Conservation (phyloP, 306 rosid genomes). For the Dalbergia cochinchinensis region DNA sequence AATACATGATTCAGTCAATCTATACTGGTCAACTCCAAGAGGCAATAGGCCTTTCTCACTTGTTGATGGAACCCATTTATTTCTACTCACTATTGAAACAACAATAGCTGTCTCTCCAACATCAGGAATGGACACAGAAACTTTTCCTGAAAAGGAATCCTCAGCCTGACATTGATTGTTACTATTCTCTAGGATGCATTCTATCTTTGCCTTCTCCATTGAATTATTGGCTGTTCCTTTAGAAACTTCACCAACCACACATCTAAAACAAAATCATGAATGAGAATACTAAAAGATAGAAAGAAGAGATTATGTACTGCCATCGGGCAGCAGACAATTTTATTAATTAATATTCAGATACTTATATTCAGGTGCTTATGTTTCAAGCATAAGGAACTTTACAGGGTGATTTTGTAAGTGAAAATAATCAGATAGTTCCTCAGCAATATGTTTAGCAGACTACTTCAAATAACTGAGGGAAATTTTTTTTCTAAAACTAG, state of each 20-base stretch:
- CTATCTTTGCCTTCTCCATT: slow-evolving; percentile 45
- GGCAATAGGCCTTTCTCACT: slow-evolving; percentile 51
- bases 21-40: slow-evolving; percentile 58
- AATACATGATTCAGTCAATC: slow-evolving; percentile 56
- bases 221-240: slow-evolving; percentile 57
- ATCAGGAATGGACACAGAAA: slow-evolving; percentile 89
- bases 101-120: slow-evolving; percentile 93
- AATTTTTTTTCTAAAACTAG: neutral
- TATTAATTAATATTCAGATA: slow-evolving; percentile 26
- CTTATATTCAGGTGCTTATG: too few relatives aligned
- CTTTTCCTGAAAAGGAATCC: slow-evolving; percentile 69
- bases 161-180: slow-evolving; percentile 52
- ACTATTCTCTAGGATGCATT: slow-evolving; percentile 48
- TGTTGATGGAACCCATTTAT: slow-evolving; percentile 55
- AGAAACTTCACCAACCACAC: slow-evolving; percentile 62
- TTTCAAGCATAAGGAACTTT: slow-evolving; percentile 40
- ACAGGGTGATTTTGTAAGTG: slow-evolving; percentile 23
- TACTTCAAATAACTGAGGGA: neutral
- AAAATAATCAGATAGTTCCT: slow-evolving; percentile 13
- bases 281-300: slow-evolving; percentile 43
- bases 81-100: slow-evolving; percentile 79
- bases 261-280: slow-evolving; percentile 64
- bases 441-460: slow-evolving; percentile 22
- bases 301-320: slow-evolving; percentile 35
- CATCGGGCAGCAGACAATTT: slow-evolving; percentile 35